A percentile compares a stretch with the other conserved stretches of the same genome.
phyloP scores from a whole-genome alignment of 208 protist species.

The Wallacemonas sp. region DNA sequence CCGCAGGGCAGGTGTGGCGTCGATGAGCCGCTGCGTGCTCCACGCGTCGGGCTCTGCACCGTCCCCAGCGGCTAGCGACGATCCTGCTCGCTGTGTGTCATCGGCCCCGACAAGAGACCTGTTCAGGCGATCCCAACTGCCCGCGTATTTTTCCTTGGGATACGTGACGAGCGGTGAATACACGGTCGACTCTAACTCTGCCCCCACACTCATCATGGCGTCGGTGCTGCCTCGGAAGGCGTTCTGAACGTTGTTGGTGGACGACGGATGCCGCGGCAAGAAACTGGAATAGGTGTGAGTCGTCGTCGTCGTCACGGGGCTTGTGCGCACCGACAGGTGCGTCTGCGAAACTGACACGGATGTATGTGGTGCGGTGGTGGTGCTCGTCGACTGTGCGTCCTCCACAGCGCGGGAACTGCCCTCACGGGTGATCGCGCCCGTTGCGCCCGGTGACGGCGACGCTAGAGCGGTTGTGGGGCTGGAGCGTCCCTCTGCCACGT shows the following conservation, averaged over 20 bases:
- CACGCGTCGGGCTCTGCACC: not conserved
- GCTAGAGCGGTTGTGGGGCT: not conserved
- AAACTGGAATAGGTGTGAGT: not conserved
- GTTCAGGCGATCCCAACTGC: not conserved
- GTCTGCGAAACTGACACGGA: too few species aligned
- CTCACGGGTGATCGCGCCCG: not conserved
- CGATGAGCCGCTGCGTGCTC: not conserved
- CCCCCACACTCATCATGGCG: not conserved
- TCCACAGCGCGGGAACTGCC: too few species aligned
- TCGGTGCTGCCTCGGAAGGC: not conserved
- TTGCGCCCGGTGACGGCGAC: not conserved
- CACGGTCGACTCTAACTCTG: slow-evolving; percentile 2
- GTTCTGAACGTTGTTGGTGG: not conserved
- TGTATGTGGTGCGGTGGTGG: too few species aligned
- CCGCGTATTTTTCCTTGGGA: not conserved
- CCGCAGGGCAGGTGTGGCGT: slow-evolving; percentile 1
- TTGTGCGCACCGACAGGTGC: too few species aligned
- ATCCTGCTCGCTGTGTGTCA: not conserved
- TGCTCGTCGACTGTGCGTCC: too few species aligned
- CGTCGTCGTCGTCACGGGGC: too few species aligned
- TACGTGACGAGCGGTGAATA: not conserved
- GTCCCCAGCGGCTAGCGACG: not conserved
- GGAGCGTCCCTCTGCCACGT: not conserved
- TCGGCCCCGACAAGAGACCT: not conserved
- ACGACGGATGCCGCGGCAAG: not conserved